phyloP scores from a whole-genome alignment of 495 filamentous ascomycete genomes.

The Podospora conica region DNA sequence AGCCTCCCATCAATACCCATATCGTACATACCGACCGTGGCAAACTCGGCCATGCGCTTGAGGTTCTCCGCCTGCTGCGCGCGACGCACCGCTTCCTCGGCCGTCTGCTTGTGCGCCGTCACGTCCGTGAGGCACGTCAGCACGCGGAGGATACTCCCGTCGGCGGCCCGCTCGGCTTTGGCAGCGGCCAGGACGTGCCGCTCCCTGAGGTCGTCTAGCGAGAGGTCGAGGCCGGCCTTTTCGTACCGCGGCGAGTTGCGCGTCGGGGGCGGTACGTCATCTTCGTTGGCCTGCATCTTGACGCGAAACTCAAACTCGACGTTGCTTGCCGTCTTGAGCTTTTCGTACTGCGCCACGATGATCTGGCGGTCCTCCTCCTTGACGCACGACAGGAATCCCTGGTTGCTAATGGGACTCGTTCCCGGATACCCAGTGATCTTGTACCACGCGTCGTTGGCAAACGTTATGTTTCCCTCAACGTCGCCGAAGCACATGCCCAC shows the following conservation, averaged over 20 bases:
- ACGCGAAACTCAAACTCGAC: constrained; percentile 40
- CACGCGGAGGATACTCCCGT: constrained; percentile 34
- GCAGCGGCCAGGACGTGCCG: constrained; percentile 35
- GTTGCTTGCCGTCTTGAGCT: constrained; percentile 27
- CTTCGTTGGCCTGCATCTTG: constrained; percentile 19
- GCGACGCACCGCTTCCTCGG: constrained; percentile 37
- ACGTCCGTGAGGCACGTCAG: constrained; percentile 44
- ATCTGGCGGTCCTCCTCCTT: constrained; percentile 34
- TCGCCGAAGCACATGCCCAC: constrained; percentile 64
- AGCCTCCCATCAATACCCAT: constrained; percentile 39
- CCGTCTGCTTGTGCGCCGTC: constrained; percentile 36
- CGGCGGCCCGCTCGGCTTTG: constrained; percentile 34
- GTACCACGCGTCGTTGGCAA: constrained; percentile 61
- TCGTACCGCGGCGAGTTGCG: constrained; percentile 40
- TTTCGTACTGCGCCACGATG: constrained; percentile 30
- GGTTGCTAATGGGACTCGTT: constrained; percentile 21
- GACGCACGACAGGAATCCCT: constrained; percentile 34
- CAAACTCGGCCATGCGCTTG: constrained; percentile 43
- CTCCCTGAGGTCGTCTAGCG: constrained; percentile 26
- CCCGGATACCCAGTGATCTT: constrained; percentile 30
- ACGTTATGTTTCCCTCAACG: constrained; percentile 50
- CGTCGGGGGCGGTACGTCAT: constrained; percentile 22
- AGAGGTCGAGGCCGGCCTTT: constrained; percentile 33
- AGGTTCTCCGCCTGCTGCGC: constrained; percentile 44
- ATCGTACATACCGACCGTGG: constrained; percentile 44